Evolutionary conservation across 441 rosid genomes (phyloP), one percentile per base, ranked within the genome.

Genomic region (Sinapis alba): DNA sequence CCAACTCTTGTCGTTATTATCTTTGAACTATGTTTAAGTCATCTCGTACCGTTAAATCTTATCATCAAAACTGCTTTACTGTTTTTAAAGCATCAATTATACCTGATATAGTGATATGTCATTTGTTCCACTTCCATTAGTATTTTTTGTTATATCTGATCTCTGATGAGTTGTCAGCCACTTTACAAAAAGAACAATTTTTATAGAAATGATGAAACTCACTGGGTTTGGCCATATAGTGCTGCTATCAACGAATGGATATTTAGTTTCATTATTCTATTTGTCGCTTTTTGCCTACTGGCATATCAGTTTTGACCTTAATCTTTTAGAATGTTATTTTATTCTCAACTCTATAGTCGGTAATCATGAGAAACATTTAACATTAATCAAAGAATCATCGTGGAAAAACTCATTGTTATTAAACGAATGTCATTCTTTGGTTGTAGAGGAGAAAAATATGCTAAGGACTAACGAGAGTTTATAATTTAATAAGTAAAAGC

Each of bases 251-350:
- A 19, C 12, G 11, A 65, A 23, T 30, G 67, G 16, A 27, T 59
- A 47, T 12, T 12, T 7, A 18, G 3, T 27, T 19, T 12, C 21
- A 6, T 47, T 0, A 7, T 20, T n/a, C n/a, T 18, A 15, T 67
- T 5, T 12, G 0, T 68, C 62, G 21, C 18, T 51, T 61, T 54
- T 68, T 53, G 57, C 34, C 23, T 19, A 62, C 57, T n/a, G 11
- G 65, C 38, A 41, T 62, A 19, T 56, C 51, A 63, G 20, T 15
- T 69, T 69, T 69, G 74, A 76, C 56, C 12, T 69, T 76, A 27
- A 24, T 45, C 23, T 50, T 16, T 50, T 50, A 50, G 1, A 50
- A 50, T 18, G 7, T 0, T 50, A 3, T 9, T 18, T 51, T 43
- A n/a, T 28, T 56, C 20, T 53, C 26, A 23, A 32, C 72, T 67